Conservation (phyloP, 2,329 filamentous ascomycete genomes). For the Lachnellula cervina region DNA sequence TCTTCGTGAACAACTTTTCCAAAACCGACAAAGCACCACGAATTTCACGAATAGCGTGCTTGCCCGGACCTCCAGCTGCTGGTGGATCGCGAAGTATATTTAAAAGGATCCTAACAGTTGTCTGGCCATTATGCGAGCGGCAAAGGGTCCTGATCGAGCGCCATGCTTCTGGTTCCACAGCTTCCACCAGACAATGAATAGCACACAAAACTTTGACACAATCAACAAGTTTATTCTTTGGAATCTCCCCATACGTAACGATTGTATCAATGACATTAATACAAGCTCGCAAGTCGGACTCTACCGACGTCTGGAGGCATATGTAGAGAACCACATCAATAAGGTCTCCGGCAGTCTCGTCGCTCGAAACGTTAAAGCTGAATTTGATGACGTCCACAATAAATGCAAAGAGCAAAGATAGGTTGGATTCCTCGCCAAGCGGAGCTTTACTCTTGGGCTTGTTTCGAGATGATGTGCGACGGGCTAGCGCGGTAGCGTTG, state of each 20-base stretch:
- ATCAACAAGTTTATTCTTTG: slow-evolving; percentile 54
- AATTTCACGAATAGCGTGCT: slow-evolving; percentile 51
- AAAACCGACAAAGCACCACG: slow-evolving; percentile 60
- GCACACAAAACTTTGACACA: slow-evolving; percentile 69
- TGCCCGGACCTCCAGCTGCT: slow-evolving; percentile 42
- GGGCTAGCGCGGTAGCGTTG: slow-evolving; percentile 48
- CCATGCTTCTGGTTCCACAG: slow-evolving; percentile 62
- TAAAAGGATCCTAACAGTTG: slow-evolving; percentile 60
- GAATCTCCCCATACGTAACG: slow-evolving; percentile 68
- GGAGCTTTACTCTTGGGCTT: slow-evolving; percentile 38
- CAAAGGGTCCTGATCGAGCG: slow-evolving; percentile 65
- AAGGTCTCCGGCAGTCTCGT: slow-evolving; percentile 55
- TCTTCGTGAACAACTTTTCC: slow-evolving; percentile 57
- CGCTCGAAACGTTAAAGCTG: slow-evolving; percentile 64
- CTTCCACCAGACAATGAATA: slow-evolving; percentile 61
- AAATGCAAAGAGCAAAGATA: slow-evolving; percentile 60
- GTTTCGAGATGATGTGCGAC: slow-evolving; percentile 41
- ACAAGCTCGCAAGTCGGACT: slow-evolving; percentile 61
- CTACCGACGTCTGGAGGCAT: slow-evolving; percentile 60
- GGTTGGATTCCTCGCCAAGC: slow-evolving; percentile 53
- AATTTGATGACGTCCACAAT: slow-evolving; percentile 69
- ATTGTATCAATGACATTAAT: slow-evolving; percentile 65
- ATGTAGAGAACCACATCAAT: slow-evolving; percentile 61
- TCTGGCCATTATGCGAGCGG: slow-evolving; percentile 68
- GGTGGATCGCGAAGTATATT: slow-evolving; percentile 53